Evolutionary conservation across 2,329 filamentous ascomycete genomes (phyloP).

Genomic region (Penicillium sp.): DNA sequence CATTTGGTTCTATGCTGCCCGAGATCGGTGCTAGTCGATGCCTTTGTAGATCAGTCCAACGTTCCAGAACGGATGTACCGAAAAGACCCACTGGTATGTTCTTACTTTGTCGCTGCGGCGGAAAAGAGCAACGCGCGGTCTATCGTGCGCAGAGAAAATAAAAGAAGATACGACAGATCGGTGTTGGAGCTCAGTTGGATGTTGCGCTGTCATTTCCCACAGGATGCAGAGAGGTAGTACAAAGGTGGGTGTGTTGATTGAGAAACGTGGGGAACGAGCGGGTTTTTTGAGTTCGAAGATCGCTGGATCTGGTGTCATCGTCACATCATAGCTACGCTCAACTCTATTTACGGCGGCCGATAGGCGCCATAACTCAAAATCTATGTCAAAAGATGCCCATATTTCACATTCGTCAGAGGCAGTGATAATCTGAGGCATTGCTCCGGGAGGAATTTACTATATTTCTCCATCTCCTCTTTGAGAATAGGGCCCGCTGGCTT

Average conservation of each 20-base stretch:
- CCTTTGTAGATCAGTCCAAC: constrained; percentile 36
- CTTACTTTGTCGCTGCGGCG: constrained; percentile 58
- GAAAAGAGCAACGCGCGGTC: constrained; percentile 59
- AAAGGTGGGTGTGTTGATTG: neutral
- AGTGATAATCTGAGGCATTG: too few relatives aligned
- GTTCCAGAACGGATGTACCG: neutral
- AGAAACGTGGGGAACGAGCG: neutral
- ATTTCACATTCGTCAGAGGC: too few relatives aligned
- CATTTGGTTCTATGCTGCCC: constrained; percentile 57
- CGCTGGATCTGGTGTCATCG: neutral
- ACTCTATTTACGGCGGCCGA: too few relatives aligned
- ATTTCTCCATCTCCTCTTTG: too few relatives aligned
- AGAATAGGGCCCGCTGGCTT: too few relatives aligned
- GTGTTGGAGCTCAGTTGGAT: constrained; percentile 17
- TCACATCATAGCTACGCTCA: neutral
- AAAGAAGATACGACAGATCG: constrained; percentile 46
- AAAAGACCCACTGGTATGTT: constrained; percentile 54
- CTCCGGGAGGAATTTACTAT: too few relatives aligned
- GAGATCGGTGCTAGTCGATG: constrained; percentile 61
- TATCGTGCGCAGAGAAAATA: constrained; percentile 35
- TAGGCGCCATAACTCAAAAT: too few relatives aligned
- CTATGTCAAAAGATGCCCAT: too few relatives aligned
- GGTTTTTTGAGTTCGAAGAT: neutral
- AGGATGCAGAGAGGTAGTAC: neutral
- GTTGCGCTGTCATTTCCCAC: constrained; percentile 3